Percentiles rank a stretch among this genome's conserved stretches.
Evolutionary conservation across 1,139 yeast species (phyloP).

Genomic region (Spathaspora sp.): DNA sequence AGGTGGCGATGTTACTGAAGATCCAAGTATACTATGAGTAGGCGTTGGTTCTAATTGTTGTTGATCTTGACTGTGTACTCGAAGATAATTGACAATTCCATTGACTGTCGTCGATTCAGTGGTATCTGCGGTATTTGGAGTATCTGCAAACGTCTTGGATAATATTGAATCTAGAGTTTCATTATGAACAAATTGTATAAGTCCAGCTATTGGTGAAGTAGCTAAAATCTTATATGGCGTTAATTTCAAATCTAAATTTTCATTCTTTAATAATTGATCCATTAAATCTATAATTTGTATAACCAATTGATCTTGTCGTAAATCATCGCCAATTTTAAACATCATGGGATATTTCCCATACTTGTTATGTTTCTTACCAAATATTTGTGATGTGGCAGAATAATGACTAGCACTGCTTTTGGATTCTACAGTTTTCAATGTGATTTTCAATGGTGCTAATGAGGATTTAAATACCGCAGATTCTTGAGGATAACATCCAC

Average conservation of each 20-base stretch:
- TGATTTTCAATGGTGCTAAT: constrained; percentile 80
- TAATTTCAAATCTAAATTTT: constrained; percentile 81
- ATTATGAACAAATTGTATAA: constrained; percentile 90
- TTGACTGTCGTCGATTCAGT: constrained; percentile 22
- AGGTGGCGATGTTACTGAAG: constrained; percentile 3
- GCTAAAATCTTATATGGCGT: constrained; percentile 92
- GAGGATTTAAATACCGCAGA: constrained; percentile 89
- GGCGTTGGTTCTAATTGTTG: constrained; percentile 27
- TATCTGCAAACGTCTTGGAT: constrained; percentile 52
- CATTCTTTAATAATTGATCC: constrained; percentile 87
- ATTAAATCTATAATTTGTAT: constrained; percentile 87
- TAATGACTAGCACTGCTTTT: constrained; percentile 13
- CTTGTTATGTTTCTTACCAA: constrained; percentile 33
- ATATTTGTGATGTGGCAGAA: constrained; percentile 25
- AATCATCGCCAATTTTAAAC: constrained; percentile 95
- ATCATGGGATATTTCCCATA: constrained; percentile 73
- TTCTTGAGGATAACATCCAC: constrained; percentile 78
- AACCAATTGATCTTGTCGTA: constrained; percentile 93
- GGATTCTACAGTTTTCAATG: constrained; percentile 58
- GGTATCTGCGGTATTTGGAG: neutral
- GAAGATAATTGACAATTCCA: constrained; percentile 71
- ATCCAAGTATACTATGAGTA: constrained; percentile 28
- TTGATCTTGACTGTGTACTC: constrained; percentile 56
- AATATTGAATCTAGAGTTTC: constrained; percentile 84
- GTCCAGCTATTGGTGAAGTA: constrained; percentile 87